Base-by-base conservation (phyloP, 257 asterid genomes). In the Nicotiana otophora region DNA sequence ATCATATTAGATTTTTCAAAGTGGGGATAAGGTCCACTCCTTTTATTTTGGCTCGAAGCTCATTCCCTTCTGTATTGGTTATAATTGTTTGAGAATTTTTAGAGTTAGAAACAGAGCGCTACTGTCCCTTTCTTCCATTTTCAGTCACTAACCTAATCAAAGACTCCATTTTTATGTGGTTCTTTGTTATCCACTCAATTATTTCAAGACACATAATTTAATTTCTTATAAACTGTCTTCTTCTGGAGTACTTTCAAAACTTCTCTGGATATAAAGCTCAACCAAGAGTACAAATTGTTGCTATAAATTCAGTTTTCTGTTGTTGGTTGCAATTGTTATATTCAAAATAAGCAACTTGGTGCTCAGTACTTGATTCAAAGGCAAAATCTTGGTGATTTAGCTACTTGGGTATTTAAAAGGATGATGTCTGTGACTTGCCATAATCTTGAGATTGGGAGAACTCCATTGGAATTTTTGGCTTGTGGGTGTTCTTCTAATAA, bases 391-490 rank as follows among this genome's bases (percentile, higher is more conserved):
- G 85, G 84, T 55, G 54, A 42, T 82, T 81, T 78, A 63, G 60
- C 10, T 78, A 10, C 11, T 48, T 66, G 42, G 26, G 80, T 74
- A 8, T 48, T 42, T 74, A 23, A 46, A 46, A 92, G 70, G 84
- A 94, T 94, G 98, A 92, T 87, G 94, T 91, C 97, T 39, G 88
- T 91, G 89, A 84, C 92, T 84, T 91, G 91, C 86, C 92, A 87
- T 82, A 91, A 87, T 87, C 90, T 94, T 76, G 95, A 92, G 83
- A 84, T 93, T 78, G 93, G 89, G 39, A 88, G 97, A 86, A 87
- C 86, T 62, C 87, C 91, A 72, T 80, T 92, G 83, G 97, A 93
- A 20, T 88, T 87, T 69, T 86, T 86, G 60, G 88, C 91, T 17
- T 91, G 97, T 85, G 97, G 93, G 76, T 92, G 95, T 86, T 90